Evolutionary conservation across 1,284 basidiomycete species (phyloP).

Genomic region (Ceratobasidium sp.): DNA sequence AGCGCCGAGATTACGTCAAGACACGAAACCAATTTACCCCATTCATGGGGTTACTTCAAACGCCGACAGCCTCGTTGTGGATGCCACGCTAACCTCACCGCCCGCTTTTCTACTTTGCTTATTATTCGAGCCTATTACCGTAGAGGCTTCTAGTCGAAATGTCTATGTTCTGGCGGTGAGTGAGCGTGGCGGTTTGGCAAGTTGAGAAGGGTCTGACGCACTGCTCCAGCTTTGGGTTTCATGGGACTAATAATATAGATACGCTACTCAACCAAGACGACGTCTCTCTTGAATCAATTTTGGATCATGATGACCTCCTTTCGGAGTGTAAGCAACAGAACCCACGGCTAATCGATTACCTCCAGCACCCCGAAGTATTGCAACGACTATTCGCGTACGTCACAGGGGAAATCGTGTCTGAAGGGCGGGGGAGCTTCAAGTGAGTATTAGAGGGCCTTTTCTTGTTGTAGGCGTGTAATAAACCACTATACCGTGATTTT

Average conservation of each 20-base stretch:
- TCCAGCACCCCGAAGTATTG: constrained; percentile 83
- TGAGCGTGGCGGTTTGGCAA: neutral
- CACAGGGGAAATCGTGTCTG: constrained; percentile 84
- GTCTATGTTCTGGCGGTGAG: constrained; percentile 45
- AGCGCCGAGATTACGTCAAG: constrained; percentile 27
- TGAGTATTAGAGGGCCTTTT: constrained; percentile 59
- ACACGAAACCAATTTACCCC: constrained; percentile 13
- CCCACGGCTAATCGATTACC: constrained; percentile 86
- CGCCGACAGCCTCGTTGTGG: constrained; percentile 6
- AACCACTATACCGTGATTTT: neutral
- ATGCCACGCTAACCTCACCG: constrained; percentile 15
- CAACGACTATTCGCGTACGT: constrained; percentile 86
- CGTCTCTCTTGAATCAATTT: constrained; percentile 86
- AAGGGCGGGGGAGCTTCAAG: constrained; percentile 82
- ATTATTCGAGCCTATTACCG: neutral
- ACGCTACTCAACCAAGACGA: constrained; percentile 84
- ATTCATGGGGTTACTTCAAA: constrained; percentile 11
- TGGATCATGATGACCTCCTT: constrained; percentile 94
- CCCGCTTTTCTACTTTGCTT: constrained; percentile 13
- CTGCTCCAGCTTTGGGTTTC: constrained; percentile 79
- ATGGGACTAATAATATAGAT: constrained; percentile 86
- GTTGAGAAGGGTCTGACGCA: constrained; percentile 28
- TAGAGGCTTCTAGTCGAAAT: constrained; percentile 20
- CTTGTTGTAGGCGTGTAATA: constrained; percentile 5
- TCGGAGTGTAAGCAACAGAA: constrained; percentile 98